These are phyloP conservation scores for Penicillium sp. DNA, from an alignment of 2,329 filamentous ascomycete species.

Conservation along the genomic window DNA sequence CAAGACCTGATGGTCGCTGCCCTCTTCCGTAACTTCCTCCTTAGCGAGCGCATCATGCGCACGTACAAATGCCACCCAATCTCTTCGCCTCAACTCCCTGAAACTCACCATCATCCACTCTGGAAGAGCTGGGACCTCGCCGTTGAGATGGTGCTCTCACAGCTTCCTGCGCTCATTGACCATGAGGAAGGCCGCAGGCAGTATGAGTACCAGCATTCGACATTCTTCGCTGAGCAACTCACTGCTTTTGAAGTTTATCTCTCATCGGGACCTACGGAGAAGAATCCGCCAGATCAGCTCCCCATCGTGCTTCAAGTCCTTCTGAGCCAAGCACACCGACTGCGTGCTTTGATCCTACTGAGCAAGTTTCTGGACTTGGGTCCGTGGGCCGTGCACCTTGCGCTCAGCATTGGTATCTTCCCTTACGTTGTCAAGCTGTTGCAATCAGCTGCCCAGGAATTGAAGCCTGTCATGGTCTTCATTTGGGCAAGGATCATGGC, in stretches of 20 bases:
- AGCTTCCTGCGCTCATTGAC: constrained; percentile 77
- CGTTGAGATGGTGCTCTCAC: constrained; percentile 87
- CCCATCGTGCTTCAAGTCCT: constrained; percentile 95
- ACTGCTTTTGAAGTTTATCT: constrained; percentile 97
- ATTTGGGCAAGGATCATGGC: constrained; percentile 97
- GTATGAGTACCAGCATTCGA: constrained; percentile 91
- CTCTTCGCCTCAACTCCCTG: constrained; percentile 84
- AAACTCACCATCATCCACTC: constrained; percentile 87
- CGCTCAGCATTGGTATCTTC: constrained; percentile 95
- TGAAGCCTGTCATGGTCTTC: constrained; percentile 99
- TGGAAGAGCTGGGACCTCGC: constrained; percentile 98
- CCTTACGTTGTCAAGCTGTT: constrained; percentile 96
- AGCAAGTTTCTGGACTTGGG: constrained; percentile 92
- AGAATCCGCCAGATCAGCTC: constrained; percentile 86
- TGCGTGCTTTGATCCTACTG: constrained; percentile 83
- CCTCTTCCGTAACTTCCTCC: constrained; percentile 88
- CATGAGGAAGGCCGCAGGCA: constrained; percentile 66
- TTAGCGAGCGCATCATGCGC: constrained; percentile 92
- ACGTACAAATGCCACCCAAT: constrained; percentile 94
- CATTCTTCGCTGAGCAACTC: constrained; percentile 94
- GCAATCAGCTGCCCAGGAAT: constrained; percentile 86
- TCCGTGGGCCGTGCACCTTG: constrained; percentile 97
- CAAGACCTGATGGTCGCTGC: constrained; percentile 99
- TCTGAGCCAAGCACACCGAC: constrained; percentile 87
- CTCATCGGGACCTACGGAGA: constrained; percentile 71